Evolutionary conservation across 2,329 filamentous ascomycete genomes (phyloP), one percentile per base, ranked within the genome.

Genomic region (Lasiodiplodia sp.): DNA sequence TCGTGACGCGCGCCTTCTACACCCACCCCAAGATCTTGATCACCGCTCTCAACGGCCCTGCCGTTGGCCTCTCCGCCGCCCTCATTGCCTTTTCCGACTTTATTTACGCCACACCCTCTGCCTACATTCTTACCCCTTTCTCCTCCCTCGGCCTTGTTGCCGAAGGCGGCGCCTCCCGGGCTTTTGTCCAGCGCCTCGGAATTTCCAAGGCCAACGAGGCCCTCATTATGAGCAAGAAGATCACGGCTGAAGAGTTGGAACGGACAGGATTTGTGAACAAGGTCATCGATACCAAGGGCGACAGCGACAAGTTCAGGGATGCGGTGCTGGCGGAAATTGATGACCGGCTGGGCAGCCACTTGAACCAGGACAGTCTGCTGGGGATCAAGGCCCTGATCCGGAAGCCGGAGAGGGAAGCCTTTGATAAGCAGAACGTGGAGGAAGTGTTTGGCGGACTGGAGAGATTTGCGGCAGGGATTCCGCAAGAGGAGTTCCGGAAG

Each of bases 1-100:
- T 97, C 85, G 87, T 93, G 75, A 96, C 94, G 2, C 91, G 93
- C 74, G 91, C 93, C 74, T 97, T 98, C 84, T 94, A 96, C 84
- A 90, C 90, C 16, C 96, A 98, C 82, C 92, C 94, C 74, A 97
- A 98, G 83, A 92, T 98, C 81, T 91, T 98, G 28, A 87, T 98
- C 70, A 90, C 91, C 0, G 96, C 93, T 0, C 90, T 98, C 72
- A 98, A 98, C 82, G 96, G 95, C 3, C 96, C 96, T 6, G 94
- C 90, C 12, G 87, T 99, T 66, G 96, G 96, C 6, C 90, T 98
- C 38, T 92, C 91, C 2, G 96, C 95, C 0, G 94, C 95, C 0
- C 82, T 98, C 0, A 84, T 93, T 69, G 90, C 90, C 34, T 92
- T 93, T 79, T 92, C 92, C 28, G 96, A 98, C 84, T 98, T 98